Evolutionary conservation across 345 rosid species (phyloP), one percentile per base, ranked within the genome.

Genomic region (Populus deltoides): DNA sequence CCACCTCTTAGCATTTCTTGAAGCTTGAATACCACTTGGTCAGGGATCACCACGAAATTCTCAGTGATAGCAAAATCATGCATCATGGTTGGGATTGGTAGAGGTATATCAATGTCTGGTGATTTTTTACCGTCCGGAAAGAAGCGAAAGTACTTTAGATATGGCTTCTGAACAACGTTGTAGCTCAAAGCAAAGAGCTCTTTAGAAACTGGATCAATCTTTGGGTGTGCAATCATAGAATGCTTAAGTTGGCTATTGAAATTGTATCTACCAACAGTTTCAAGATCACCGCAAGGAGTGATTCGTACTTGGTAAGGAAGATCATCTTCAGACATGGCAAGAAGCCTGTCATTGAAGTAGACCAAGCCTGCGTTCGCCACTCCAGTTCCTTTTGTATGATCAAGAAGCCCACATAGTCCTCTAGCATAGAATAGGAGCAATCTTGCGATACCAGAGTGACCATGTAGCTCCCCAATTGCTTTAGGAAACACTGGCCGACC

Each of bases 141-240:
- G 81, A 95, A 86, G 62, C 66, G 75, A 78, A 95, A 95, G 83
- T 92, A 95, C 68, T 92, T 93, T 35, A 95, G 81, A 76, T 90
- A 95, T 2, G 98, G 99, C 73, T 93, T 91, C 78, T 85, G 87
- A 25, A 92, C 84, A 35, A 95, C 94, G 77, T 95, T 93, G 79
- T 93, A 95, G 84, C 94, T 92, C 36, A 95, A 82, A 20, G 97
- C 94, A 35, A 92, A 93, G 3, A 95, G 82, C 79, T 95, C 93
- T 33, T 90, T 86, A 11, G 98, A 76, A 13, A 74, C 74, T 0
- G 99, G 96, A 68, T 95, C 99, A 18, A 92, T 68, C 61, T 95
- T 95, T 0, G 99, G 99, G 81, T 95, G 99, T 0, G 99, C 99
- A 76, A 95, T 95, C 99, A 95, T 95, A 1, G 97, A 79, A 12